These are phyloP conservation scores for Stereocaulon alpinum DNA, from an alignment of 495 filamentous ascomycete genomes.

Conservation along the genomic window DNA sequence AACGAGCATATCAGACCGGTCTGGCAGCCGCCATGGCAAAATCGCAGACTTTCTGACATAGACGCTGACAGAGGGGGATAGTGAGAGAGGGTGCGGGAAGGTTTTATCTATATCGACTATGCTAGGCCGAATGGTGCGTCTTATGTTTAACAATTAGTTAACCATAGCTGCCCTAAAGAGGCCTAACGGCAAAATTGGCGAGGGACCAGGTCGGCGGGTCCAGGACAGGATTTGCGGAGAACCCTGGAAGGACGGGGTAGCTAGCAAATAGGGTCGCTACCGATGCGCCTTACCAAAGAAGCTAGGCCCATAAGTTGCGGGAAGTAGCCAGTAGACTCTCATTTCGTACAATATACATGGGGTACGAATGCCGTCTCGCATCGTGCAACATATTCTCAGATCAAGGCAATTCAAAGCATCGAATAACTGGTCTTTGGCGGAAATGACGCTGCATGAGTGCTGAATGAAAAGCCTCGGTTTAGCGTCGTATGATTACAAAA, in stretches of 20 bases:
- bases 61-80: not conserved
- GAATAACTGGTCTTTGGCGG: no score
- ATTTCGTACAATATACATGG: not conserved
- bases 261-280: constrained; percentile 5
- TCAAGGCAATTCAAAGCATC: no score
- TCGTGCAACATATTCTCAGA: not conserved
- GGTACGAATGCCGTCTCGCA: not conserved
- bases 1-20: constrained; percentile 13
- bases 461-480: no score
- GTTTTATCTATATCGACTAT: not conserved
- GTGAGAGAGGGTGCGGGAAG: constrained; percentile 7
- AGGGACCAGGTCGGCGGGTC: constrained; percentile 2
- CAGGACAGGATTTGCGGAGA: constrained; percentile 11
- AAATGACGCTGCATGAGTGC: no score
- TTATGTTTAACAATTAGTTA: constrained; percentile 8
- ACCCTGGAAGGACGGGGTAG: constrained; percentile 9
- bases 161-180: not conserved
- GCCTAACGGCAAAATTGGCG: constrained; percentile 1
- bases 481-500: no score
- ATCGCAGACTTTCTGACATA: not conserved
- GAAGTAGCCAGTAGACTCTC: constrained; percentile 4
- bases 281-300: constrained; percentile 2
- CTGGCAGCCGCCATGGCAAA: not conserved
- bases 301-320: not conserved
- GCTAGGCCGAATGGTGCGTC: constrained; percentile 7